phyloP scores from a whole-genome alignment of 2,329 filamentous ascomycete genomes.

The Ceratocystis destructans region DNA sequence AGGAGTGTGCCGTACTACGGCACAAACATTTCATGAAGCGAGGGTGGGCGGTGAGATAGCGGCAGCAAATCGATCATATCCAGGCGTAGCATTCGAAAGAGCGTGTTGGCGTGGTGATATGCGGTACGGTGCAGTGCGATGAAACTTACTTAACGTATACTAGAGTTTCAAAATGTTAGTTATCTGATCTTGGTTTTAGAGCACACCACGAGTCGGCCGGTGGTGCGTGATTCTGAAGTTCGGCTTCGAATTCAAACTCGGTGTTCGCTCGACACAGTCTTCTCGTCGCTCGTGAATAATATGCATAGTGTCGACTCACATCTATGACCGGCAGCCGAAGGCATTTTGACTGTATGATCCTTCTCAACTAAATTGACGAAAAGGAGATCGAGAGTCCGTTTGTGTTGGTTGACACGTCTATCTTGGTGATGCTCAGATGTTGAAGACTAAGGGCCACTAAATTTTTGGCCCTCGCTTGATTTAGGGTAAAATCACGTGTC shows the following conservation, averaged over 20 bases:
- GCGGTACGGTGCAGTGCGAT: background rate
- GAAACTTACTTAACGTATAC: conserved; percentile 80
- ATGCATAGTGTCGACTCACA: conserved; percentile 45
- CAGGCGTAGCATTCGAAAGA: background rate
- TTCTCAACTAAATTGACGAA: conserved; percentile 32
- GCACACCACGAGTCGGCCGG: conserved; percentile 2
- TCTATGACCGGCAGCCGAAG: conserved; percentile 79
- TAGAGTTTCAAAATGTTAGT: conserved; percentile 32
- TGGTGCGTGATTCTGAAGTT: conserved; percentile 7
- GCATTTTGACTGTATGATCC: conserved; percentile 52
- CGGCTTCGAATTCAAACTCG: conserved; percentile 8
- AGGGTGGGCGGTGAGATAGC: no score
- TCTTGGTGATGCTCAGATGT: conserved; percentile 19
- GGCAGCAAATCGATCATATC: background rate
- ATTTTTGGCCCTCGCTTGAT: conserved; percentile 20
- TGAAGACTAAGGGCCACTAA: conserved; percentile 22
- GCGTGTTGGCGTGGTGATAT: conserved; percentile 2
- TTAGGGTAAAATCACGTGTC: conserved; percentile 20
- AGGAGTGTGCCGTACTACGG: background rate
- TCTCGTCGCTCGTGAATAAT: conserved; percentile 12
- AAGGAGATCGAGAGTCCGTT: conserved; percentile 25
- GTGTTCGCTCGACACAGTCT: conserved; percentile 6
- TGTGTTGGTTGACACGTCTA: conserved; percentile 25
- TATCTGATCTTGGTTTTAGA: conserved; percentile 18
- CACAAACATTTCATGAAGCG: background rate